These are phyloP conservation scores for Aspergillus eucalypticola DNA, from an alignment of 2,329 filamentous ascomycete genomes.

Conservation along the genomic window DNA sequence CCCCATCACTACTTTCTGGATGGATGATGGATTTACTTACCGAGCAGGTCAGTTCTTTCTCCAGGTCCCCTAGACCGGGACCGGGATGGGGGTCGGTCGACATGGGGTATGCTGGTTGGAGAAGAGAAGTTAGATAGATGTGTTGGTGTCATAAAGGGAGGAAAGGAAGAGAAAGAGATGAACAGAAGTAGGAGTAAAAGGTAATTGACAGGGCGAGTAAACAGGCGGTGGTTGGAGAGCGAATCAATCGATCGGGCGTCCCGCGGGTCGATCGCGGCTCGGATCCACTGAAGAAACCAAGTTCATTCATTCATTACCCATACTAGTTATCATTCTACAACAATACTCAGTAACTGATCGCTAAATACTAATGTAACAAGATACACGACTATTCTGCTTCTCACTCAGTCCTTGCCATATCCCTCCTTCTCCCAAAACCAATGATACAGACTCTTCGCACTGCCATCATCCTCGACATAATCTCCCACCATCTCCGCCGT, in stretches of 20 bases:
- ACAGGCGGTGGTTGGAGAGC: constrained; percentile 1
- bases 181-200: constrained; percentile 9
- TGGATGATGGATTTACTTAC: constrained; percentile 56
- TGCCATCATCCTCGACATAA: constrained; percentile 47
- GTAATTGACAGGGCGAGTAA: not conserved
- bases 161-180: constrained; percentile 1
- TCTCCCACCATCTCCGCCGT: constrained; percentile 48
- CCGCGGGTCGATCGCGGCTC: constrained; percentile 2
- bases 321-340: not conserved
- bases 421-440: constrained; percentile 43
- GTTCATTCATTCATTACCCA: not conserved
- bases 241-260: constrained; percentile 1
- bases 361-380: not conserved
- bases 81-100: constrained; percentile 19
- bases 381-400: no score
- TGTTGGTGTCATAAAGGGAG: not conserved
- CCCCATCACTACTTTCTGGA: not conserved
- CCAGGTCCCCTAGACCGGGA: constrained; percentile 64
- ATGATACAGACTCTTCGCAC: constrained; percentile 43
- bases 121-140: not conserved
- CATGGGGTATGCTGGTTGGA: constrained; percentile 17
- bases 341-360: not conserved
- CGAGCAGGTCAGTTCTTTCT: constrained; percentile 93
- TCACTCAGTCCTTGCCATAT: constrained; percentile 14
- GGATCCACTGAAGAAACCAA: not conserved